phyloP scores from a whole-genome alignment of 768 basidiomycete genomes.

The Fomitopsis pulvina region DNA sequence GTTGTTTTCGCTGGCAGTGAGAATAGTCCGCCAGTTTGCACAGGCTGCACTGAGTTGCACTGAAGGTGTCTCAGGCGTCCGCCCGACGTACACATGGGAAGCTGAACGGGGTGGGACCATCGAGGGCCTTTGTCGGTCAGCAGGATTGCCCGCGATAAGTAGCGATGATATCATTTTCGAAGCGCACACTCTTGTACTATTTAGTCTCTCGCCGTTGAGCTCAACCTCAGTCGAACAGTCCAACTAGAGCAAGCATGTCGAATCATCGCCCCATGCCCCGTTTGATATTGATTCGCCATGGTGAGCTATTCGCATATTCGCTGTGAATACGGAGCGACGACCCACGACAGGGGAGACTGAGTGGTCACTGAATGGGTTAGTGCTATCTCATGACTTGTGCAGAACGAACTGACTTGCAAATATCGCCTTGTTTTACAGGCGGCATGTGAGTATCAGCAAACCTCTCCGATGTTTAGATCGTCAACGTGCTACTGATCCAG shows the following conservation, averaged over 20 bases:
- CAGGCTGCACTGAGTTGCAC: too few species aligned
- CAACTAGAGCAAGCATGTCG: conserved; percentile 6
- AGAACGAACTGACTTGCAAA: not conserved
- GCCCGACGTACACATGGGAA: too few species aligned
- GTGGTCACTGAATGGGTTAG: conserved; percentile 84
- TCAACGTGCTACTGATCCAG: conserved; percentile 31
- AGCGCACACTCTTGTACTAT: not conserved
- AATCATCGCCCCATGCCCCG: conserved; percentile 33
- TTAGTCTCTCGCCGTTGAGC: not conserved
- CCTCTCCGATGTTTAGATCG: not conserved
- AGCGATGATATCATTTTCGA: conserved; percentile 3
- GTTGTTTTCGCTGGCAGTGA: too few species aligned
- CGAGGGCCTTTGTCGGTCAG: not conserved
- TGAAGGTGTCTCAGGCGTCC: too few species aligned
- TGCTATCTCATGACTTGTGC: conserved; percentile 7
- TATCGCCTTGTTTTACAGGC: conserved; percentile 30
- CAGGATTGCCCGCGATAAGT: not conserved
- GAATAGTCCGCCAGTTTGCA: too few species aligned
- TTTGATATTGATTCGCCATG: conserved; percentile 50
- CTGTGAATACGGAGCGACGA: not conserved
- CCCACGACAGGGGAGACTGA: conserved; percentile 73
- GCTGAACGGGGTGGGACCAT: too few species aligned
- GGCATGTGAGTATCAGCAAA: conserved; percentile 43
- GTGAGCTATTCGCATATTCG: conserved; percentile 16
- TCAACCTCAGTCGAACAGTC: not conserved